These are phyloP conservation scores for Kodamaea hsintzibuensis DNA, from an alignment of 805 yeast species.

Conservation along the genomic window DNA sequence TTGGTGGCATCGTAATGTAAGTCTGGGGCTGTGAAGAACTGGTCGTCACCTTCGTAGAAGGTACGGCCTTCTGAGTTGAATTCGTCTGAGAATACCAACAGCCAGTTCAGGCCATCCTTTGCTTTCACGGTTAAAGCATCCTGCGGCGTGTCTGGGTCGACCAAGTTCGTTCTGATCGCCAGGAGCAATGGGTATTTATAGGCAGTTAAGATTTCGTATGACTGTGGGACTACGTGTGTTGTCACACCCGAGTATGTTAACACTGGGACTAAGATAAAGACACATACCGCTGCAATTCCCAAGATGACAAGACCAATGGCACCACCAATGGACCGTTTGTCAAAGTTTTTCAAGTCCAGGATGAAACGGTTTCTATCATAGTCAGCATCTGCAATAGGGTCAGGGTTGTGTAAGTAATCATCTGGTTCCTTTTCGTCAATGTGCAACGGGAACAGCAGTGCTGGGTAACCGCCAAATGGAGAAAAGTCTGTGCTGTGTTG, in stretches of 20 bases:
- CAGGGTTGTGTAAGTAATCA: slow-evolving; percentile 32
- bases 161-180: slow-evolving; percentile 59
- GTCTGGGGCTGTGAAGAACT: slow-evolving; percentile 85
- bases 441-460: slow-evolving; percentile 27
- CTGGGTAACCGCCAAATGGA: slow-evolving; percentile 34
- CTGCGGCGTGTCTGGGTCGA: slow-evolving; percentile 74
- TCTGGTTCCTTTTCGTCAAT: slow-evolving; percentile 31
- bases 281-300: slow-evolving; percentile 16
- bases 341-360: slow-evolving; percentile 25
- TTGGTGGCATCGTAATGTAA: slow-evolving; percentile 82
- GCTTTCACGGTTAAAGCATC: slow-evolving; percentile 51
- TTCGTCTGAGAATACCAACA: slow-evolving; percentile 85
- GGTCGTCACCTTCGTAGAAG: slow-evolving; percentile 89
- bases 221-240: slow-evolving; percentile 20
- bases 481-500: slow-evolving; percentile 23
- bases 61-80: slow-evolving; percentile 88
- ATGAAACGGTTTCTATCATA: slow-evolving; percentile 29
- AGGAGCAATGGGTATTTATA: slow-evolving; percentile 58
- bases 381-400: slow-evolving; percentile 30
- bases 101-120: slow-evolving; percentile 66
- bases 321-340: slow-evolving; percentile 24
- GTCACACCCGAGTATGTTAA: slow-evolving; percentile 28
- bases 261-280: slow-evolving; percentile 26
- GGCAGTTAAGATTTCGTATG: slow-evolving; percentile 50
- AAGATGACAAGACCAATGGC: slow-evolving; percentile 21